Evolutionary conservation across 805 yeast species (phyloP).

Genomic region (Martiniozyma abietophila): DNA sequence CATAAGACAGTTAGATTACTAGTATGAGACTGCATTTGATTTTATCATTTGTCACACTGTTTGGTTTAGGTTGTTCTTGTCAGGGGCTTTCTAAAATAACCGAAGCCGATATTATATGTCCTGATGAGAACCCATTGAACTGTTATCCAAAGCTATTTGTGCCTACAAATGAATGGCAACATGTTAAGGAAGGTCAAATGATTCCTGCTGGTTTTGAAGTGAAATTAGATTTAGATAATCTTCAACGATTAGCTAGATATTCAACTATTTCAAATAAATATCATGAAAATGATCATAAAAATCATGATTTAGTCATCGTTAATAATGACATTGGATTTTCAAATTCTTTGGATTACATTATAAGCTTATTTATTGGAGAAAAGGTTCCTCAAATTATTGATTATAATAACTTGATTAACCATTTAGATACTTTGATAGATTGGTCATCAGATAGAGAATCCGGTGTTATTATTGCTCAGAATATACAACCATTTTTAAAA

Average conservation of each 20-base stretch:
- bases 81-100: too few species aligned
- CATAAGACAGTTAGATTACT: too few species aligned
- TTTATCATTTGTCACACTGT: too few species aligned
- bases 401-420: slow-evolving; percentile 8
- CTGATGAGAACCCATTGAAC: slow-evolving; percentile 32
- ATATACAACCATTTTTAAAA: slow-evolving; percentile 26
- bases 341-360: slow-evolving; percentile 4
- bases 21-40: too few species aligned
- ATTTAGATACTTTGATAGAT: slow-evolving; percentile 41
- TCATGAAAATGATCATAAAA: slow-evolving; percentile 1
- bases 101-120: slow-evolving; percentile 29
- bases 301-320: slow-evolving; percentile 9
- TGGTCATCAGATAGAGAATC: slow-evolving; percentile 58
- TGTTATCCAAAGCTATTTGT: slow-evolving; percentile 60
- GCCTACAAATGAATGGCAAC: slow-evolving; percentile 63
- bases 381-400: slow-evolving; percentile 1
- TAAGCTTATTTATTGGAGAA: slow-evolving; percentile 1
- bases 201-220: slow-evolving; percentile 78
- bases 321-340: slow-evolving; percentile 3
- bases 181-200: slow-evolving; percentile 58
- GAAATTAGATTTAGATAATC: slow-evolving; percentile 64
- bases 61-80: too few species aligned
- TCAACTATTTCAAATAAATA: slow-evolving; percentile 14
- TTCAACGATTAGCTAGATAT: slow-evolving; percentile 59
- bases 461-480: slow-evolving; percentile 38